Conservation (phyloP, 2,329 filamentous ascomycete genomes). For the Coniosporium uncinatum region DNA sequence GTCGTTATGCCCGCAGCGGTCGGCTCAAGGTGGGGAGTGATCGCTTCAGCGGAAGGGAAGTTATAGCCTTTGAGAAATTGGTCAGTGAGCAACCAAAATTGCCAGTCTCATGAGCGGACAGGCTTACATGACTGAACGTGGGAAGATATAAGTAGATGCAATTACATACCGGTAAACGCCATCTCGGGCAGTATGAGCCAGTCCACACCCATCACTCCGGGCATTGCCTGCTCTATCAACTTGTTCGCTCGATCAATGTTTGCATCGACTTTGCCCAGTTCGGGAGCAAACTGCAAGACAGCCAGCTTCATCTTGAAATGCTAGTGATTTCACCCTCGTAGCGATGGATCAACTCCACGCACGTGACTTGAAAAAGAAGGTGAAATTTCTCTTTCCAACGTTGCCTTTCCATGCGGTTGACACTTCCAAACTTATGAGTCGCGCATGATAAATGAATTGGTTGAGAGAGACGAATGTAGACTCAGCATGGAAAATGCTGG, state of each 20-base stretch:
- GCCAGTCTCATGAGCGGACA: no score
- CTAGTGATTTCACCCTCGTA: no score
- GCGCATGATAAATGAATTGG: no score
- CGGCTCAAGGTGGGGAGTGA: conserved; percentile 63
- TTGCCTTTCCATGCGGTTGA: no score
- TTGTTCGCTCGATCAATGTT: conserved; percentile 65
- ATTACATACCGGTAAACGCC: conserved; percentile 59
- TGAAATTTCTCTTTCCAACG: no score
- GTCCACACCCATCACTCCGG: conserved; percentile 41
- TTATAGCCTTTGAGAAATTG: conserved; percentile 59
- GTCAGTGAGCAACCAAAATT: no score
- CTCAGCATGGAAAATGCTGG: no score
- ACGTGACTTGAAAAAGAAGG: no score
- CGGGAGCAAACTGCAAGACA: conserved; percentile 67
- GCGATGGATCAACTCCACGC: no score
- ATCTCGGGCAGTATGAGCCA: conserved; percentile 72
- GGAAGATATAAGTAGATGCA: not conserved
- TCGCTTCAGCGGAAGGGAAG: conserved; percentile 64
- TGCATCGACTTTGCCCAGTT: conserved; percentile 63
- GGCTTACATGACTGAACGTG: no score
- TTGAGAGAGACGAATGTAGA: no score
- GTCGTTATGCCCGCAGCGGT: conserved; percentile 61
- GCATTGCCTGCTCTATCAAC: conserved; percentile 50
- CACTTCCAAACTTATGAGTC: no score
- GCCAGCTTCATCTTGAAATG: conserved; percentile 63